These are phyloP conservation scores for button mushroom (Agaricus bisporus) DNA, from an alignment of 768 basidiomycete species.

Conservation along the genomic window DNA sequence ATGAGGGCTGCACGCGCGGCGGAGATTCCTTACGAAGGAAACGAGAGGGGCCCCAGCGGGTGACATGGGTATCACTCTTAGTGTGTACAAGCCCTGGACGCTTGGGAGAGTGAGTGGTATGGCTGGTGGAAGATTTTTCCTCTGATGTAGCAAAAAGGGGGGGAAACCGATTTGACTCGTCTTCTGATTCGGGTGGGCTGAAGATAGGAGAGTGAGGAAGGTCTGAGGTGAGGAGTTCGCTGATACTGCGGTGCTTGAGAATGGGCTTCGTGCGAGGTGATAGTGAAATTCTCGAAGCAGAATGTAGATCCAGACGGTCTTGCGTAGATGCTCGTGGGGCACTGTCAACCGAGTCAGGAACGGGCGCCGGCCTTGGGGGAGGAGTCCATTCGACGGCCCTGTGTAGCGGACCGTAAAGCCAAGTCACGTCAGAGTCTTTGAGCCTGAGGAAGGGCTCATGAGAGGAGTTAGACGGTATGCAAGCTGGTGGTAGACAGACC, in stretches of 20 bases:
- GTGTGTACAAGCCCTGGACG: conserved; percentile 72
- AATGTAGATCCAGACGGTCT: conserved; percentile 47
- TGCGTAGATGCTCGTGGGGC: conserved; percentile 35
- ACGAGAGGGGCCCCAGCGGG: conserved; percentile 42
- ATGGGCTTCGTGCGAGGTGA: conserved; percentile 69
- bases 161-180: conserved; percentile 33
- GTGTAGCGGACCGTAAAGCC: conserved; percentile 97
- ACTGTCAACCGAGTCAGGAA: conserved; percentile 28
- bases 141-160: conserved; percentile 6
- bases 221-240: conserved; percentile 80
- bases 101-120: conserved; percentile 15
- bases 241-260: conserved; percentile 90
- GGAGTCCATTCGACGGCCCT: conserved; percentile 85
- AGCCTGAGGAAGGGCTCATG: conserved; percentile 53
- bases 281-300: conserved; percentile 13
- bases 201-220: conserved; percentile 58
- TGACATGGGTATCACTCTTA: conserved; percentile 84
- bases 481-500: conserved; percentile 46
- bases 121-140: neutral
- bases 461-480: neutral
- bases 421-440: conserved; percentile 98
- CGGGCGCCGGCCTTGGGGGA: conserved; percentile 47
- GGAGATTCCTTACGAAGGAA: conserved; percentile 64
- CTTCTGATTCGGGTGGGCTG: conserved; percentile 50
- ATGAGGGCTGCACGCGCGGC: conserved; percentile 45